Evolutionary conservation across 352 stramenopile genomes (phyloP).

Genomic region (Pythium aristosporum): DNA sequence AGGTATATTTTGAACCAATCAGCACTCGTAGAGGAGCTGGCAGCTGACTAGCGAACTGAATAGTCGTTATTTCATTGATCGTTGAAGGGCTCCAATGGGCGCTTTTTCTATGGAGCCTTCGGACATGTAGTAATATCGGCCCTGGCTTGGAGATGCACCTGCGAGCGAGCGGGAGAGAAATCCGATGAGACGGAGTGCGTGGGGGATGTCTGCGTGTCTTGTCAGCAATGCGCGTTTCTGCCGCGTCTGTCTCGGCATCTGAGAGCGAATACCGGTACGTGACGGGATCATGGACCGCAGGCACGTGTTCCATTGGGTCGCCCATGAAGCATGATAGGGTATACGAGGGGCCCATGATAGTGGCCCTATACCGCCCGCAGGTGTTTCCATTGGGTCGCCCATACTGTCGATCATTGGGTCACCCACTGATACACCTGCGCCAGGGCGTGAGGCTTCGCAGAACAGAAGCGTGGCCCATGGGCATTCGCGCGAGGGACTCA

Average conservation of each 20-base stretch:
- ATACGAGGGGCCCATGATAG: too few species aligned
- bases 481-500: not conserved
- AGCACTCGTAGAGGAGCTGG: not conserved
- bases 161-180: too few species aligned
- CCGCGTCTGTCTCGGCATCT: not conserved
- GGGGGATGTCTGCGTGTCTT: too few species aligned
- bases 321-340: too few species aligned
- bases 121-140: too few species aligned
- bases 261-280: too few species aligned
- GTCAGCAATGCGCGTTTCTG: not conserved
- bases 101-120: too few species aligned
- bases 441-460: not conserved
- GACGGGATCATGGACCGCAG: too few species aligned
- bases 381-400: not conserved
- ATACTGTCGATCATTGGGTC: not conserved
- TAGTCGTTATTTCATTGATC: not conserved
- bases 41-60: slow-evolving; percentile 20
- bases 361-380: too few species aligned
- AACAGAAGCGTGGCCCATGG: not conserved
- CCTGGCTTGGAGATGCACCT: too few species aligned
- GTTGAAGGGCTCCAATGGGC: not conserved
- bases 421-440: not conserved
- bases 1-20: slow-evolving; percentile 7
- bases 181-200: too few species aligned
- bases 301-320: too few species aligned